Evolutionary conservation across 2,329 filamentous ascomycete species (phyloP).

Genomic region (Mycosphaerella sp.): DNA sequence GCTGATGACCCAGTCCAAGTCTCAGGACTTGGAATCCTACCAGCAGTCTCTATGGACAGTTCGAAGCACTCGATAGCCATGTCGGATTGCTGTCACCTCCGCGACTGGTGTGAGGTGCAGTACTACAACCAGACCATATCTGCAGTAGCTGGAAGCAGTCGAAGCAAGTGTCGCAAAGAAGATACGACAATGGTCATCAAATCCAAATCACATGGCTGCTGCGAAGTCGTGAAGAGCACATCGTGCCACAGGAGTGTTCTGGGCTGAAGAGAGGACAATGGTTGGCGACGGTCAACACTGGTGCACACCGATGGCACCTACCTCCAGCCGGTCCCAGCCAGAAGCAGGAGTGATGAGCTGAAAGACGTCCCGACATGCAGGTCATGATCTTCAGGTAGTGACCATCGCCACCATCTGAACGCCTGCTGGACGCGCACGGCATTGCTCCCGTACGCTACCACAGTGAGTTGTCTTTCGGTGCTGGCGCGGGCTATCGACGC

Average conservation of each 20-base stretch:
- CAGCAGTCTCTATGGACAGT: constrained; percentile 7
- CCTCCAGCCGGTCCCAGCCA: background rate
- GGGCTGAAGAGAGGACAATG: constrained; percentile 1
- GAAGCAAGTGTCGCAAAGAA: constrained; percentile 12
- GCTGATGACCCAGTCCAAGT: constrained; percentile 12
- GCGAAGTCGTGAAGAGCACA: constrained; percentile 2
- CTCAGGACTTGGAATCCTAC: constrained; percentile 11
- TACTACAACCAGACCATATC: background rate
- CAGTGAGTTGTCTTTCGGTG: constrained; percentile 10
- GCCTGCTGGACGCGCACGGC: background rate
- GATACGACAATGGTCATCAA: constrained; percentile 5
- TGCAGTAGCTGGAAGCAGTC: constrained; percentile 1
- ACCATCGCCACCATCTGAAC: constrained; percentile 13
- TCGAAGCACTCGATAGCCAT: constrained; percentile 12
- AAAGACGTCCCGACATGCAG: background rate
- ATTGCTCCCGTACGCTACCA: background rate
- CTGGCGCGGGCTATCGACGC: background rate
- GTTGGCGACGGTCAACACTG: background rate
- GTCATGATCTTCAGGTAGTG: background rate
- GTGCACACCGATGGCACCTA: background rate
- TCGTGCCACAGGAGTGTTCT: constrained; percentile 5
- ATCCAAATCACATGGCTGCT: background rate
- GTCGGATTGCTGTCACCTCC: constrained; percentile 12
- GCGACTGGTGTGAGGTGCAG: constrained; percentile 8
- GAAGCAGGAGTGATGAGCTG: background rate